Percentiles rank a stretch among this genome's conserved stretches.
These are phyloP conservation scores for Syzygium syzygioides DNA, from an alignment of 441 rosid genomes.

Conservation along the genomic window DNA sequence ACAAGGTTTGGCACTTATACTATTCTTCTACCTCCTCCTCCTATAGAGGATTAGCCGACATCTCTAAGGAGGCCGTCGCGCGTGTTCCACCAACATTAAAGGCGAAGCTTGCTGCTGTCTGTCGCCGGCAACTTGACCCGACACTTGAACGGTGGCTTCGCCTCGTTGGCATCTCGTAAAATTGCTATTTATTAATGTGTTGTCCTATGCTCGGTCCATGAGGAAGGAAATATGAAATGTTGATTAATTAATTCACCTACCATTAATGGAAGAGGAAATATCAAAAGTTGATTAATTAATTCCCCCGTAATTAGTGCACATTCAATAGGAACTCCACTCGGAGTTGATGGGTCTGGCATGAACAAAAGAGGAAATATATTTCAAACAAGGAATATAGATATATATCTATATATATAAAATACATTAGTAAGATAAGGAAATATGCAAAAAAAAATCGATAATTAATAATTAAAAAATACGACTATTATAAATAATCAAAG, in stretches of 20 bases:
- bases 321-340: background rate
- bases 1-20: too few relatives aligned
- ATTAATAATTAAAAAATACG: background rate
- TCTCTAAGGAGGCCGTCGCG: background rate
- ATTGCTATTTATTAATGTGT: background rate
- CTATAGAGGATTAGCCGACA: background rate
- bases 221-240: background rate
- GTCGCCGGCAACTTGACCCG: background rate
- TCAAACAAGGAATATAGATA: background rate
- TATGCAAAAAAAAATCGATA: background rate
- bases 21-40: background rate
- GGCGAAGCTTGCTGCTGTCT: background rate
- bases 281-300: background rate
- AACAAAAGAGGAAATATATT: background rate
- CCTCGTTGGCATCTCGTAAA: background rate
- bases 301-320: background rate
- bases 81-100: background rate
- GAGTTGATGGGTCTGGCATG: background rate
- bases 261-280: too few relatives aligned
- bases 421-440: background rate
- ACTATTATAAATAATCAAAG: background rate
- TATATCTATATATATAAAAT: background rate
- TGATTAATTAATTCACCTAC: background rate
- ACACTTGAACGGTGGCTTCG: background rate
- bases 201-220: background rate